Base-by-base conservation (phyloP, 257 asterid genomes). In the Solanum pennellii region DNA sequence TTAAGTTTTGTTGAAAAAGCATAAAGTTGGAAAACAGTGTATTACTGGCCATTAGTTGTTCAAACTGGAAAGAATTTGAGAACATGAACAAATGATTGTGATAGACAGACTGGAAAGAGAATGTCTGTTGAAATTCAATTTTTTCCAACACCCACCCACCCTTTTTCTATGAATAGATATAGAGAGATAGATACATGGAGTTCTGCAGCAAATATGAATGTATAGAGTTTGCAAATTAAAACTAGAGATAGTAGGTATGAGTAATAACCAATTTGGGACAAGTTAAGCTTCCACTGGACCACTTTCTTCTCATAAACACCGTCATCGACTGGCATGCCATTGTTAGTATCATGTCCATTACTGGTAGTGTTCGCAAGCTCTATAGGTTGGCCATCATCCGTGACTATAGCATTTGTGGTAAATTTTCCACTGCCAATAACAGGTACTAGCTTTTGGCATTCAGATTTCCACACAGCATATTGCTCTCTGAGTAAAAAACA, bases 181-280 rank as follows among this genome's bases (percentile, higher is more conserved):
- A 33, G 12, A 75, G 16, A 75, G 35, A 79, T 3, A 47, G 44
- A 80, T 49, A 80, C 42, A 82, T 12, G 69, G 85, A 80, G 20
- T 68, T 47, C 11, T 21, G 33, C 29, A 47, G 85, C 12, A 80
- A 47, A 16, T 80, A 80, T 16, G 44, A 49, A 80, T 80, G 44
- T 80, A 80, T 47, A 49, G 21, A 82, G 85, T 80, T 27, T 33
- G 42, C 4, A 82, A 44, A 82, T 31, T 11, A 52, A 47, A 82
- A 49, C 31, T 10, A 82, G 20, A 49, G 69, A 29, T 49, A 7
- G 21, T 29, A 31, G 3, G 44, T 25, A 49, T 0, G 44, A 82
- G 44, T 86, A 90, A 96, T 69, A 77, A 96, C 99, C 99, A 85
- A 96, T 96, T 88, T 96, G 99, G 86, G 93, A 90, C 86, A 96